Base-by-base conservation (phyloP, 108 stramenopile genomes). In the Cyclotella choctawhatcheeana region DNA sequence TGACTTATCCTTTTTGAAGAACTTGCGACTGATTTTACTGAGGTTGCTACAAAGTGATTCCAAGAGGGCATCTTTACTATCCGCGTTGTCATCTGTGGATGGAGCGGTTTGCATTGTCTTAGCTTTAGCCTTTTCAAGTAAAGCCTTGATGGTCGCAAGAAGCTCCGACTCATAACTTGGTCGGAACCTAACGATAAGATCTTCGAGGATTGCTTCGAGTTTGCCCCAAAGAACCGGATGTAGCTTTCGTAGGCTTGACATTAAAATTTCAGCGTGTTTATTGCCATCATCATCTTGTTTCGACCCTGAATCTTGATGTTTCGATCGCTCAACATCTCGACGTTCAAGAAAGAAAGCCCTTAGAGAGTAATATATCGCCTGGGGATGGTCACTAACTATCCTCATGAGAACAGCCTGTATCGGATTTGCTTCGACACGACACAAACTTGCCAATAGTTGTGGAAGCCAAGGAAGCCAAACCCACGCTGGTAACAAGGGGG, bases 401-500 rank as follows among this genome's bases (percentile, higher is more conserved):
- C 62, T 48, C 12, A 85, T 65, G 32, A 96, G 74, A 17, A 94
- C 58, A 27, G 84, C 56, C 59, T 91, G 93, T 14, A 83, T 64
- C 1, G 90, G 81, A 31, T 66, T 48, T 8, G 91, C 91, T 74
- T 94, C 93, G 8, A 68, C 48, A 29, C 95, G 82, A 44, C 87
- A 93, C 47, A 96, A 84, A 34, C 95, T 79, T 14, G 87, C 83
- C 35, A 98, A 76, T 18, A 98, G 70, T 59, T 96, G 93, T 13
- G 96, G 96, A 14, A 96, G 89, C 95, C 96, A 97, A 34, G 96
- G 93, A 0, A 98, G 81, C 96, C 96, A 98, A 7, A 96, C 90
- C 96, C 95, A 97, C 25, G 91, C 84, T 17, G 96, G 97, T 24
- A 96, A 64, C 44, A 78, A 67, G 14, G 74, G 69, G 17, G 85